These are phyloP conservation scores for Vaccinium macrocarpon DNA, from an alignment of 148 eudicot species.

Conservation along the genomic window DNA sequence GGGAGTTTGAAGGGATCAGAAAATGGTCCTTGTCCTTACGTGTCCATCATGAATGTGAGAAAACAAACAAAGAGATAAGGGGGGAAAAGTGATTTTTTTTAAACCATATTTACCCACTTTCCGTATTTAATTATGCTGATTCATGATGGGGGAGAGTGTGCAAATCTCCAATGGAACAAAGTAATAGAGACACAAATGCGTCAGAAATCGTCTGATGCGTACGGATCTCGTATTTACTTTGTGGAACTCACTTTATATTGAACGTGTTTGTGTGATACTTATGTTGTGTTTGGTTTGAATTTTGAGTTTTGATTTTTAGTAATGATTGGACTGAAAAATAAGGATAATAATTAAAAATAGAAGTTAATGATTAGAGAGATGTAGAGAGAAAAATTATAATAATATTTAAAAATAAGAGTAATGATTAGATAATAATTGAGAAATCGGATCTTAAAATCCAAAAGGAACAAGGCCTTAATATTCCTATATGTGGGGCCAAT, in stretches of 20 bases:
- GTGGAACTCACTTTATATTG: background rate
- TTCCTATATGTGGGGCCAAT: background rate
- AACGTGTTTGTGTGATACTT: background rate
- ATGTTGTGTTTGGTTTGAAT: no score
- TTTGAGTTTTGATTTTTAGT: no score
- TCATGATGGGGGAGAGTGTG: background rate
- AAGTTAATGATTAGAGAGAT: no score
- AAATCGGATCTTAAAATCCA: no score
- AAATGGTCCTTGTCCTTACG: background rate
- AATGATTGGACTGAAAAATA: no score
- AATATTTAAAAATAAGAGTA: no score
- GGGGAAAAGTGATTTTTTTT: background rate
- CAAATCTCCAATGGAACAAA: background rate
- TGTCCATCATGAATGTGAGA: background rate
- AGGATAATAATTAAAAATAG: no score
- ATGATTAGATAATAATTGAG: no score
- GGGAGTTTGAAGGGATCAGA: background rate
- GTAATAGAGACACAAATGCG: background rate
- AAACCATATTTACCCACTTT: no score
- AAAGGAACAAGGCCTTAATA: no score
- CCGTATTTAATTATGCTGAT: no score
- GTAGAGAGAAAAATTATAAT: no score
- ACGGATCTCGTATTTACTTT: background rate
- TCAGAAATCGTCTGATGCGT: background rate
- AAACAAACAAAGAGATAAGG: background rate